These are phyloP conservation scores for Talaromyces atroroseus DNA, from an alignment of 2,329 filamentous ascomycete genomes.

Conservation along the genomic window DNA sequence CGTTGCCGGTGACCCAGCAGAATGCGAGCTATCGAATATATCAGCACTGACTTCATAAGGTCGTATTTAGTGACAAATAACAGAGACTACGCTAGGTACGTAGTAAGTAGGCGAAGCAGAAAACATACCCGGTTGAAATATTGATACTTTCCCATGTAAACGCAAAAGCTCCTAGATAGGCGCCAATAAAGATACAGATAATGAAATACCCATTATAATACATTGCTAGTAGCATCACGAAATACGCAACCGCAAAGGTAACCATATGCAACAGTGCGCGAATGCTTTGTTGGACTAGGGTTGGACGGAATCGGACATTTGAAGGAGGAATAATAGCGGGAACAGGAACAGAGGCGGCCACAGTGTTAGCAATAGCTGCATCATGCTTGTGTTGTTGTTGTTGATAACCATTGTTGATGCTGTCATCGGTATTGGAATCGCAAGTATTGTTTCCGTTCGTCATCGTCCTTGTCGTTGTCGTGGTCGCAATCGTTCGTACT, in stretches of 20 bases:
- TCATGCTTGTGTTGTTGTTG: background rate
- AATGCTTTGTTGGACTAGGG: conserved; percentile 58
- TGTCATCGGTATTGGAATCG: background rate
- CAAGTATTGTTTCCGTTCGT: background rate
- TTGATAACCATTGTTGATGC: background rate
- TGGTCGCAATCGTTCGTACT: background rate
- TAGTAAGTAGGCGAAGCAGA: background rate
- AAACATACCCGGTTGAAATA: conserved; percentile 10
- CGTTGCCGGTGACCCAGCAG: conserved; percentile 1
- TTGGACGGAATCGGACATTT: conserved; percentile 44
- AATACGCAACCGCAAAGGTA: conserved; percentile 71
- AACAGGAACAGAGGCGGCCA: background rate
- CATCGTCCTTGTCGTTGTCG: background rate
- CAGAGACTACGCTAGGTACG: background rate
- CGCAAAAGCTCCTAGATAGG: conserved; percentile 65
- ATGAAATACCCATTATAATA: conserved; percentile 70
- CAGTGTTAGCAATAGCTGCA: background rate
- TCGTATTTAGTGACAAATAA: background rate
- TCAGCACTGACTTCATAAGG: background rate
- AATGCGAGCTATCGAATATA: background rate
- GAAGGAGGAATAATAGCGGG: background rate
- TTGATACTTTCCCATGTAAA: conserved; percentile 60
- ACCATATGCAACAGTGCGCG: conserved; percentile 63
- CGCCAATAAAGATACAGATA: conserved; percentile 73
- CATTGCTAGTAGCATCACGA: conserved; percentile 67